Base-by-base conservation (phyloP, 257 asterid species). In the Przewalskia tangutica region DNA sequence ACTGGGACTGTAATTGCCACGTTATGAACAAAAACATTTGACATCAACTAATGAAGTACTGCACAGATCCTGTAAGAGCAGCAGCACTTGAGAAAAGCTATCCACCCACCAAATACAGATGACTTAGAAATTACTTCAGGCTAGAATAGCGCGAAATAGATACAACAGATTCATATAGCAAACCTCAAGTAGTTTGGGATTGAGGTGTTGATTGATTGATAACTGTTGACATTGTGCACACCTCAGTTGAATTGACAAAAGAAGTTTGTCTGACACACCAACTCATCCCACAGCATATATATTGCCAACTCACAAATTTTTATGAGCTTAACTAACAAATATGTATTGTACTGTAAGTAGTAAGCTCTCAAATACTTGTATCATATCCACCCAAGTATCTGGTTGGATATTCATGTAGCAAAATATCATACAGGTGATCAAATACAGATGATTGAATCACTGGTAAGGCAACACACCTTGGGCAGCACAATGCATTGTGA, bases 401-500 rank as follows among this genome's bases (percentile, higher is more conserved):
- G 59, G 3, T 58, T 2, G 5, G 79, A 46, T 42, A 70, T 20
- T 20, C 18, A 46, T 20, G 8, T 20, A 71, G 42, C 32, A 6
- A 48, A 73, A 73, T 27, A 73, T 73, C 23, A 23, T 48, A 50
- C 7, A 73, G 60, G 20, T 13, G 17, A 70, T 70, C 3, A 44
- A 44, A 48, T 44, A 2, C 34, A 70, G 77, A 44, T 46, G 48
- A 64, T 48, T 12, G 23, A 73, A 73, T 20, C 18, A 59, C 44
- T 12, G n/a, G 77, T 44, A 78, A 77, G 67, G 78, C 23, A 82
- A 64, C 77, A 76, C 81, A 94, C 98, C 98, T 96, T 96, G 73
- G 98, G 97, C 73, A 94, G 83, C 76, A 93, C 92, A 53, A 89
- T 85, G 86, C 98, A 96, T 51, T 96, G 97, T 40, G 98, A 86